Conservation (phyloP, 2,329 filamentous ascomycete species). For the Fusarium sp. region DNA sequence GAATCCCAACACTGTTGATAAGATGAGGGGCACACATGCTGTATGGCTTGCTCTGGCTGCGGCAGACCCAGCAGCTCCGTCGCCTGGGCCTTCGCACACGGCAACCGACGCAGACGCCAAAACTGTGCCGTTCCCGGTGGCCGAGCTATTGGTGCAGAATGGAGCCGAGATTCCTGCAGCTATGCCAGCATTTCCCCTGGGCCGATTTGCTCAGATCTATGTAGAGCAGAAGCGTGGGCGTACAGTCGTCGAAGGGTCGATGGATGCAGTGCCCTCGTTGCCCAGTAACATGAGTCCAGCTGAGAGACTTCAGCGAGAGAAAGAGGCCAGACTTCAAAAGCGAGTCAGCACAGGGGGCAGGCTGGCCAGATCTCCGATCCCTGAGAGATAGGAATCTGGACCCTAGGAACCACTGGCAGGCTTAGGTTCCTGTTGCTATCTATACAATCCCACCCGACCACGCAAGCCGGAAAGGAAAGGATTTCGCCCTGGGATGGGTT, state of each 20-base stretch:
- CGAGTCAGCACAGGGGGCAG: slow-evolving; percentile 82
- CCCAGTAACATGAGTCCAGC: slow-evolving; percentile 60
- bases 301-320: slow-evolving; percentile 71
- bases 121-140: slow-evolving; percentile 82
- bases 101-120: slow-evolving; percentile 63
- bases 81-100: slow-evolving; percentile 60
- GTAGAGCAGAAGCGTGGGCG: slow-evolving; percentile 80
- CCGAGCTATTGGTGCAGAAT: slow-evolving; percentile 92
- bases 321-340: slow-evolving; percentile 80
- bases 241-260: slow-evolving; percentile 57
- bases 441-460: slow-evolving; percentile 50
- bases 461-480: slow-evolving; percentile 41
- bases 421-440: slow-evolving; percentile 55
- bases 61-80: slow-evolving; percentile 88
- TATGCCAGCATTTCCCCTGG: slow-evolving; percentile 86
- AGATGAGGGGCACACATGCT: slow-evolving; percentile 87
- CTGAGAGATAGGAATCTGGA: slow-evolving; percentile 68
- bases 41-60: slow-evolving; percentile 93
- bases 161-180: slow-evolving; percentile 86
- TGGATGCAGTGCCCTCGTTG: slow-evolving; percentile 73
- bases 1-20: slow-evolving; percentile 88
- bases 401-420: slow-evolving; percentile 57
- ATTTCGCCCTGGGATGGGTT: slow-evolving; percentile 20
- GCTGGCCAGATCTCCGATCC: slow-evolving; percentile 74
- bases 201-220: slow-evolving; percentile 83